Base-by-base conservation (phyloP, 2,329 filamentous ascomycete genomes). In the Hypoxylon sp. region DNA sequence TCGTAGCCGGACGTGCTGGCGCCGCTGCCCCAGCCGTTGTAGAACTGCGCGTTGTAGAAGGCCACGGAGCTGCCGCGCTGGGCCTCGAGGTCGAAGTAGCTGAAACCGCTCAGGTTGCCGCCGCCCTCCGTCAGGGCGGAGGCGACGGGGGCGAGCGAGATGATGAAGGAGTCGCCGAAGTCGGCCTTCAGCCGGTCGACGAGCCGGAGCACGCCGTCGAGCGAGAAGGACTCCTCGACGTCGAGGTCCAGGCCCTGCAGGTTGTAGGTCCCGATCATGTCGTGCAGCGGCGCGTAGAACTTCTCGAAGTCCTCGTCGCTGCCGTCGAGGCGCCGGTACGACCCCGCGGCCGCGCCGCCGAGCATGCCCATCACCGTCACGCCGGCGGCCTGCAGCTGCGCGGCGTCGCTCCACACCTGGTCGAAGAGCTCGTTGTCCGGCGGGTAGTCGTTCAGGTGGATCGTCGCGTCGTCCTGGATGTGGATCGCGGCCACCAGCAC, bases 21-120 rank as follows among this genome's bases (percentile, higher is more conserved):
- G 52, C 78, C 73, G 59, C 78, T 77, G 6, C 90, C 90, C 86
- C 90, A 97, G 1, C 91, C 91, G 66, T 89, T 94, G 77, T 97
- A 97, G 71, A 96, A 96, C 67, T 97, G 92, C 4, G 87, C 80
- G 67, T 96, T 96, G 70, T 96, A 96, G 84, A 91, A 97, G 2
- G 80, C 78, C 19, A 96, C 88, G 31, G 87, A 79, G 11, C 70
- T 71, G 1, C 87, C 86, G 4, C 83, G 78, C 69, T 83, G 78
- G 7, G 79, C 77, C 67, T 96, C 90, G 2, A 97, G 79, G 7
- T 84, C 77, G 32, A 84, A 78, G 70, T 96, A 96, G 67, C 84
- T 81, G 70, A 96, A 96, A 0, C 91, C 92, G 51, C 87, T 91
- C 2, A 96, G 78, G 67, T 90, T 89, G 34, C 69, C 71, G 15